Evolutionary conservation across 495 filamentous ascomycete species (phyloP), one percentile per base, ranked within the genome.

Genomic region (Aspergillus avenaceus): DNA sequence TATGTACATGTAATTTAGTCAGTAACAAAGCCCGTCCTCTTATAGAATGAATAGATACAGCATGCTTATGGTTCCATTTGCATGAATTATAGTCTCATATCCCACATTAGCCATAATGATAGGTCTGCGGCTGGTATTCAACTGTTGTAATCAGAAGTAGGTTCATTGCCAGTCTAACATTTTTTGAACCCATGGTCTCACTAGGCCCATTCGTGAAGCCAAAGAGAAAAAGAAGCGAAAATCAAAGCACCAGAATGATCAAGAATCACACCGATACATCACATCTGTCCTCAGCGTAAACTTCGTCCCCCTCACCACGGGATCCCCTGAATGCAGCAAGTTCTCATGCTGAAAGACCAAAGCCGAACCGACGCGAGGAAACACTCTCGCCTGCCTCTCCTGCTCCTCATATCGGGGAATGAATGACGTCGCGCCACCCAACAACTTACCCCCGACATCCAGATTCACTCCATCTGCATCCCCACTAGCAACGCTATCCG

Each of bases 221-320:
- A n/a, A n/a, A n/a, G n/a, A n/a, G n/a, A n/a, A n/a, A n/a, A n/a
- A n/a, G n/a, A n/a, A n/a, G 4, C 29, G 9, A 34, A 34, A 34
- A 34, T 34, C 5, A 3, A 3, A 3, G 4, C 5, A 12, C 29
- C 4, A 26, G 0, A 13, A 32, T 16, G 21, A 23, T 2, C n/a
- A 40, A 18, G 16, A 24, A 28, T 45, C 43, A 48, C 36, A 45
- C 24, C 44, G 47, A 57, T 87, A 92, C 83, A 92, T 82, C 21
- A 91, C 53, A 71, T 95, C 89, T 16, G 83, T 83, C 52, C 88
- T 68, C 72, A 92, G 73, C 1, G 85, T 91, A 56, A 82, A 85
- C 69, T 93, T 92, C 14, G 75, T 72, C 3, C 89, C 89, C 23
- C 62, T 58, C 22, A 72, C 60, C 4, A 92, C 86, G 46, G 88